These are phyloP conservation scores for Paraphaeosphaeria minitans DNA, from an alignment of 2,329 filamentous ascomycete genomes.

Conservation along the genomic window DNA sequence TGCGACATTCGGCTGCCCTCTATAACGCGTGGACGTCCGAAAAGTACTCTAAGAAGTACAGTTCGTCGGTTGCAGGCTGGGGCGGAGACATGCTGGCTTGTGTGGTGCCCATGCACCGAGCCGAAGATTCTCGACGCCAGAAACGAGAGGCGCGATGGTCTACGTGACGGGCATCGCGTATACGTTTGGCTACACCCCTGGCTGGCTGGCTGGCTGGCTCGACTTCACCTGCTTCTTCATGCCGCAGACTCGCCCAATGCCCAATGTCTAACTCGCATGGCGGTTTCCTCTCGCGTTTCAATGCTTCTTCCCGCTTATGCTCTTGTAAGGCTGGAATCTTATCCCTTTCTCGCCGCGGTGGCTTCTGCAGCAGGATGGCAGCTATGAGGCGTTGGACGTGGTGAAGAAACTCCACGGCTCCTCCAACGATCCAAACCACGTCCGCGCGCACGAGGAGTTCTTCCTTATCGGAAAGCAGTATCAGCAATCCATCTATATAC, in stretches of 20 bases:
- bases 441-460: constrained; percentile 48
- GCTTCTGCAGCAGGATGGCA: constrained; percentile 50
- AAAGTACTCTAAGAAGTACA: constrained; percentile 44
- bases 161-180: constrained; percentile 48
- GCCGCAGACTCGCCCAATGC: constrained; percentile 34
- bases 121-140: constrained; percentile 49
- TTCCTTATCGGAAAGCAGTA: constrained; percentile 52
- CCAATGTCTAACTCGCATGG: constrained; percentile 51
- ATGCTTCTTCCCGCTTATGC: constrained; percentile 46
- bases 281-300: constrained; percentile 54
- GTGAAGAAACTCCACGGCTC: constrained; percentile 52
- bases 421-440: constrained; percentile 47
- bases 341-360: constrained; percentile 53
- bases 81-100: constrained; percentile 45
- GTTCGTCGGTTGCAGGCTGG: constrained; percentile 48
- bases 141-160: constrained; percentile 47
- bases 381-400: constrained; percentile 49
- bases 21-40: constrained; percentile 50
- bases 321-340: constrained; percentile 47
- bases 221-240: constrained; percentile 50
- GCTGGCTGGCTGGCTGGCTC: constrained; percentile 50
- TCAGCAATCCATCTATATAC: not conserved
- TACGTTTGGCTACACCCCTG: constrained; percentile 49
- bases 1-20: constrained; percentile 43
- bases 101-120: constrained; percentile 46